phyloP scores from a whole-genome alignment of 2,329 filamentous ascomycete genomes.

The Penicillium sp. region DNA sequence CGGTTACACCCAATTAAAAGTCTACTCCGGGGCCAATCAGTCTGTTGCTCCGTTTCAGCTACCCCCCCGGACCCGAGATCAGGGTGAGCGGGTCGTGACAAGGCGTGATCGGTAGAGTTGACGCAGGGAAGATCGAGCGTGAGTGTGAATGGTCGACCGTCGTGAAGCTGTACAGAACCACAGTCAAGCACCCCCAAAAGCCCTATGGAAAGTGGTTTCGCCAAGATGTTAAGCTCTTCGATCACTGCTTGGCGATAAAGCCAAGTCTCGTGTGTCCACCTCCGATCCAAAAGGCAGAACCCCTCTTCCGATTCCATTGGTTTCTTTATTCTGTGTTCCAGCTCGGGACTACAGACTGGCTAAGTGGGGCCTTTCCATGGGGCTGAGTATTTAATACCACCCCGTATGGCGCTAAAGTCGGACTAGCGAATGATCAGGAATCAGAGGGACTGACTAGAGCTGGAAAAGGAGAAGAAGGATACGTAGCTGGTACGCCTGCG shows the following conservation, averaged over 20 bases:
- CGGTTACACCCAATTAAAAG: too few relatives aligned
- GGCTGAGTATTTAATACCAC: not conserved
- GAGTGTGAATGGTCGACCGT: not conserved
- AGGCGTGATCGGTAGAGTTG: not conserved
- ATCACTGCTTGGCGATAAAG: slow-evolving; percentile 4
- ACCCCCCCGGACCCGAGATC: not conserved
- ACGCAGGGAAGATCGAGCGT: not conserved
- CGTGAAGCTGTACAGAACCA: too few relatives aligned
- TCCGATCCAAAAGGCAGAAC: not conserved
- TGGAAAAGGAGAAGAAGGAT: not conserved
- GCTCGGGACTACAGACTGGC: not conserved
- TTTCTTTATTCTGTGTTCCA: not conserved
- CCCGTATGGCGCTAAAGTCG: not conserved
- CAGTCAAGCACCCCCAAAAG: not conserved
- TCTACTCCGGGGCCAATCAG: not conserved
- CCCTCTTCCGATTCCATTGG: not conserved
- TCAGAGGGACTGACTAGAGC: not conserved
- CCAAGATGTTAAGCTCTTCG: slow-evolving; percentile 2
- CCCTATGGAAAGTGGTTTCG: not conserved
- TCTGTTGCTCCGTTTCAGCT: slow-evolving; percentile 1
- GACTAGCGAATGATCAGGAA: not conserved
- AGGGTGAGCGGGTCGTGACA: not conserved
- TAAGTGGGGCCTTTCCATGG: not conserved
- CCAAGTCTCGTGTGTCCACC: slow-evolving; percentile 4
- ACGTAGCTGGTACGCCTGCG: not conserved